Evolutionary conservation across 306 rosid genomes (phyloP).

Genomic region (Medicago truncatula): MtrunA17r5.0-ANR NC_053042.1:48054001-48054500

Average conservation of each 20-base stretch:
- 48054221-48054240: conserved; percentile 54
- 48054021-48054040: conserved; percentile 15
- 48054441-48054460: too few species aligned
- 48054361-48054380: too few species aligned
- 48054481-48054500: too few species aligned
- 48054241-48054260: conserved; percentile 39
- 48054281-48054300: too few species aligned
- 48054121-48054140: conserved; percentile 39
- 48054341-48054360: too few species aligned
- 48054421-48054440: too few species aligned
- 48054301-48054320: too few species aligned
- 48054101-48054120: conserved; percentile 27
- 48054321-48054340: too few species aligned
- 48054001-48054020: conserved; percentile 6
- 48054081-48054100: not conserved
- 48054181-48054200: conserved; percentile 40
- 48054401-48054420: too few species aligned
- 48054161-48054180: conserved; percentile 54
- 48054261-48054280: too few species aligned
- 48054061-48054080: conserved; percentile 26
- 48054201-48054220: conserved; percentile 60
- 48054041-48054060: not conserved
- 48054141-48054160: conserved; percentile 79
- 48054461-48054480: too few species aligned
- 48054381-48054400: too few species aligned